Evolutionary conservation across 495 filamentous ascomycete genomes (phyloP).

Genomic region (Penicillium mononematosum): DNA sequence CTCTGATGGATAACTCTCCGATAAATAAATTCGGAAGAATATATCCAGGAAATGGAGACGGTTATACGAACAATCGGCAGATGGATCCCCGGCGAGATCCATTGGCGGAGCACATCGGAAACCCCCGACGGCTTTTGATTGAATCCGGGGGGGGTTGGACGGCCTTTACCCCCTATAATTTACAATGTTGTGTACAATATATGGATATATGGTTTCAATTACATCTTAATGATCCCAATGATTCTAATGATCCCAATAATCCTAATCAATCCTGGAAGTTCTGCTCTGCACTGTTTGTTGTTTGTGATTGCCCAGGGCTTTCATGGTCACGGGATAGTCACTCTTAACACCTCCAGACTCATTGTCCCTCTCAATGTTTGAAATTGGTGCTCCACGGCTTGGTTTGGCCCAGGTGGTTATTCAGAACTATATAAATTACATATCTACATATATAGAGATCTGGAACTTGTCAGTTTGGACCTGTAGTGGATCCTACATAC

Average conservation of each 20-base stretch:
- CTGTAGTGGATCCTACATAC: too few relatives aligned
- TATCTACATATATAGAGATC: too few relatives aligned
- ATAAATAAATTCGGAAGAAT: neutral
- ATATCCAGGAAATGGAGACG: neutral
- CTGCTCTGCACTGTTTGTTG: too few relatives aligned
- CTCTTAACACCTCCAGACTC: too few relatives aligned
- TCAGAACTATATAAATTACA: too few relatives aligned
- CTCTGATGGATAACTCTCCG: neutral
- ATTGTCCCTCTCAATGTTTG: too few relatives aligned
- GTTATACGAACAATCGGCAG: conserved; percentile 23
- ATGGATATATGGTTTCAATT: neutral
- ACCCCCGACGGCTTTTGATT: conserved; percentile 14
- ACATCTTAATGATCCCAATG: neutral
- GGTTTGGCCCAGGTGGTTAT: too few relatives aligned
- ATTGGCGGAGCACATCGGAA: conserved; percentile 20
- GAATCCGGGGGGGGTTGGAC: conserved; percentile 4
- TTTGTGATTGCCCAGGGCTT: too few relatives aligned
- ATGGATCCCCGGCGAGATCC: conserved; percentile 27
- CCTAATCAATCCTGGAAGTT: neutral
- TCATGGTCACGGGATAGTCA: too few relatives aligned
- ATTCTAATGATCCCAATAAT: neutral
- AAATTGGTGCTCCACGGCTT: too few relatives aligned
- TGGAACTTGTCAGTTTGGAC: too few relatives aligned
- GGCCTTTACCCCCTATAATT: neutral
- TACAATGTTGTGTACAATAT: neutral